These are phyloP conservation scores for Mrakia blollopis DNA, from an alignment of 768 basidiomycete species.

Conservation along the genomic window DNA sequence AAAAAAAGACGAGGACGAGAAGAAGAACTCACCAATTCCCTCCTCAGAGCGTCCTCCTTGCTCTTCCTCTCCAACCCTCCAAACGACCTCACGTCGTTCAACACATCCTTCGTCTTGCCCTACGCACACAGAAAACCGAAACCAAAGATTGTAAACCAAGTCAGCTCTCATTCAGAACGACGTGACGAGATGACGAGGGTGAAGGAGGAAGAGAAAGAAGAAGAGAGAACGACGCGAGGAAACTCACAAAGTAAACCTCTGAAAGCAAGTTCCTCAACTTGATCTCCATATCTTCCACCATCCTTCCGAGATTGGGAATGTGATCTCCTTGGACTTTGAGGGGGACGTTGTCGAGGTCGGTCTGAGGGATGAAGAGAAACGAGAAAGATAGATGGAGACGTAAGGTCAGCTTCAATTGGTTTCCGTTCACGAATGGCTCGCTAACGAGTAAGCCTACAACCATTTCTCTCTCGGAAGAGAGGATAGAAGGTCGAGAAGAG, in stretches of 20 bases:
- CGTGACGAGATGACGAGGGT: neutral
- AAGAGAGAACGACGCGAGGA: neutral
- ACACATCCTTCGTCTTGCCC: conserved; percentile 92
- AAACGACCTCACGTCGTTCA: conserved; percentile 81
- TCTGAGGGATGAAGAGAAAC: conserved; percentile 48
- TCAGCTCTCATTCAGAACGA: neutral
- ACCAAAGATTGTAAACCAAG: conserved; percentile 13
- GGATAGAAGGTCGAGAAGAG: conserved; percentile 1
- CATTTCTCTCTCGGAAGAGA: no score
- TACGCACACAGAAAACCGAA: conserved; percentile 69
- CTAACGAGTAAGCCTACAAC: no score
- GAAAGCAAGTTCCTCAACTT: conserved; percentile 88
- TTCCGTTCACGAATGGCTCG: no score
- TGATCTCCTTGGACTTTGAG: conserved; percentile 75
- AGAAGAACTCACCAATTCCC: conserved; percentile 27
- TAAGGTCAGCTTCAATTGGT: no score
- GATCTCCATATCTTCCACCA: conserved; percentile 99
- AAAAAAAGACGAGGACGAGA: neutral
- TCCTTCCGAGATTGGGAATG: conserved; percentile 84
- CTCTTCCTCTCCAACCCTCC: conserved; percentile 56
- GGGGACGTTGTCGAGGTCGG: conserved; percentile 73
- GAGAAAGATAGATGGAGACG: no score
- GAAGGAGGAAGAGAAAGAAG: neutral
- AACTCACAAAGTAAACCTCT: conserved; percentile 40
- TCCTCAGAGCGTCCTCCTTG: conserved; percentile 26